Evolutionary conservation across 371 early-diverging fungal genomes (phyloP), one percentile per base, ranked within the genome.

Genomic region (Encephalitozoon intestinalis): DNA sequence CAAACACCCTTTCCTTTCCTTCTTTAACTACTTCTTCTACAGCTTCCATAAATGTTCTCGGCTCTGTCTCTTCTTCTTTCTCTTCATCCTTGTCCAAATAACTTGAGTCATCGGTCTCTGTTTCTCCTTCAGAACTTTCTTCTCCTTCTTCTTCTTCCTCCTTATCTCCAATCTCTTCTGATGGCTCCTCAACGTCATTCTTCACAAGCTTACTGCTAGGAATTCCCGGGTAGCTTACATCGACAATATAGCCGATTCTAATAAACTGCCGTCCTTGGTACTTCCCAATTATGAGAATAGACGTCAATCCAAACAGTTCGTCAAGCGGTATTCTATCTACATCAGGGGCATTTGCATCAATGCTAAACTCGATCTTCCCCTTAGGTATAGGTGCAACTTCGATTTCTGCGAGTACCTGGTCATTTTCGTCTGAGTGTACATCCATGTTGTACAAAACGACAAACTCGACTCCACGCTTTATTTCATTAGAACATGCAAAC

Each of bases 81-180:
- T 83, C 84, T 28, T 86, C 88, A 5, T 87, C 87, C 0, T 85
- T 83, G 49, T 87, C 88, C 66, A 85, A 86, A 3, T 84, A 87
- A 63, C 88, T 46, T 83, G 78, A 15, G 63, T 85, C 75, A 82
- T 84, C 70, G 78, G 82, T 41, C 79, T 79, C 40, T 83, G 80
- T 82, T 81, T 82, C 77, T 41, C 76, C 69, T 68, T 18, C 67
- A 1, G 52, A 41, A 26, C 65, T 70, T 49, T 80, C 66, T 34
- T 70, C 70, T 34, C 37, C 78, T 4, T 53, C 74, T 1, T 78
- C 72, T 53, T 73, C 78, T 30, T 75, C 73, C 30, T 69, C 63
- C 30, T 15, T 46, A 6, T 37, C 40, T 26, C 52, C 76, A 21
- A 39, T 51, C 39, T 73, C 79, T n/a, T 78, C 76, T 34, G 75